Evolutionary conservation across 305 asterid species (phyloP), one percentile per base, ranked within the genome.

Genomic region (Rubia balearica): DNA sequence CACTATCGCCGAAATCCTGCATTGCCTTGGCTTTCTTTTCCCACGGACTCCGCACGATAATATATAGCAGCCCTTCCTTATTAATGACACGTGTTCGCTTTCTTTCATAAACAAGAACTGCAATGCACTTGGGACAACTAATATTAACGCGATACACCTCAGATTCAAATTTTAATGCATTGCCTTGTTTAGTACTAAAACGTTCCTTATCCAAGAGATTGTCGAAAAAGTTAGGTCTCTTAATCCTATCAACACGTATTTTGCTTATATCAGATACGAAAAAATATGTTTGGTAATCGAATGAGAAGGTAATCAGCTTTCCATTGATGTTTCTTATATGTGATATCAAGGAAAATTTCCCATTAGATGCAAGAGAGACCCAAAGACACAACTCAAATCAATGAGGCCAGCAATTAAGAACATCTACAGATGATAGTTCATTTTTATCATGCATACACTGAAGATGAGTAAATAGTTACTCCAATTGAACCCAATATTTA

Each of bases 201-300:
- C 89, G 96, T 30, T 30, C 36, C 1, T 1, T 3, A 1, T 30
- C 2, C 36, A 30, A 30, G 36, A 30, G 36, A 30, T 3, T 30
- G 36, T 30, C 36, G 36, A 1, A 30, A 30, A 30, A 30, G 3
- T 30, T 3, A 0, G 2, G 36, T 30, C 3, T 30, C 36, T 30
- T 30, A 3, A 3, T 30, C 3, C 3, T 3, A 1, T 24, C 36
- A 75, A 88, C 83, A 30, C 99, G 83, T 78, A 94, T 90, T 84
- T 94, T 96, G 75, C 99, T 87, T 83, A 94, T 91, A 83, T 94
- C 99, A 2, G 98, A 91, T 79, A 94, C 87, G 45, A 88, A 56
- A 24, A 94, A 82, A 75, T 91, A 83, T 6, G 99, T 86, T 67
- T 88, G 96, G 76, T 87, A 94, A 8, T 87, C 95, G 80, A 94